Evolutionary conservation across 495 filamentous ascomycete species (phyloP), one percentile per base, ranked within the genome.

Genomic region (Penicillium coprophilum): DNA sequence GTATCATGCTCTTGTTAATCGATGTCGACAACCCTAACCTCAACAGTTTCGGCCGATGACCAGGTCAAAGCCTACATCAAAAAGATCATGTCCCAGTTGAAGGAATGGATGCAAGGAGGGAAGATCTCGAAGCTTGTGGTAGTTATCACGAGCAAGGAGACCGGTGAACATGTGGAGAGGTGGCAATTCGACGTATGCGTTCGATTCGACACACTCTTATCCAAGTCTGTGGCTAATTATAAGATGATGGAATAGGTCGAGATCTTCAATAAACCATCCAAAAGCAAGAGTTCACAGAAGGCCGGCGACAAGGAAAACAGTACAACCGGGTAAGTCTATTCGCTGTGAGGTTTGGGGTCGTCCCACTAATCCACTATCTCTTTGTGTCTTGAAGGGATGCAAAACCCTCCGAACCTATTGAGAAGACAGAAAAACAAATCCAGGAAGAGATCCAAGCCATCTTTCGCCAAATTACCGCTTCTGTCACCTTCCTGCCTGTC

Each of bases 1-100:
- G 31, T 36, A 11, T 12, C 19, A 13, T 10, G 15, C 20, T 15
- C 32, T 27, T 36, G 31, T 19, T 31, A 43, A 12, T 19, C 20
- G 17, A 4, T 3, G 12, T 17, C 28, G n/a, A 10, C 44, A 57
- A 2, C 7, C 30, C 61, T 69, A 58, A 69, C 55, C 24, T 51
- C 36, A 46, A 13, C 54, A 85, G 91, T 97, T 36, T 91, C 94
- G 17, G 85, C 89, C 55, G 94, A 98, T 73, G 94, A 97, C 77
- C 92, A 97, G 71, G 94, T 98, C 62, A 95, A 96, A 77, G 91
- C 92, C 48, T 98, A 98, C 73, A 95, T 96, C 80, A 96, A 95
- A 77, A 96, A 94, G 77, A 96, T 97, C 73, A 97, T 96, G 90
- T 88, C 87, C 5, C 92, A 96, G 74, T 83, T 97, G 43, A 91